Conservation (phyloP, 306 rosid genomes). For the Mucuna pruriens region DNA sequence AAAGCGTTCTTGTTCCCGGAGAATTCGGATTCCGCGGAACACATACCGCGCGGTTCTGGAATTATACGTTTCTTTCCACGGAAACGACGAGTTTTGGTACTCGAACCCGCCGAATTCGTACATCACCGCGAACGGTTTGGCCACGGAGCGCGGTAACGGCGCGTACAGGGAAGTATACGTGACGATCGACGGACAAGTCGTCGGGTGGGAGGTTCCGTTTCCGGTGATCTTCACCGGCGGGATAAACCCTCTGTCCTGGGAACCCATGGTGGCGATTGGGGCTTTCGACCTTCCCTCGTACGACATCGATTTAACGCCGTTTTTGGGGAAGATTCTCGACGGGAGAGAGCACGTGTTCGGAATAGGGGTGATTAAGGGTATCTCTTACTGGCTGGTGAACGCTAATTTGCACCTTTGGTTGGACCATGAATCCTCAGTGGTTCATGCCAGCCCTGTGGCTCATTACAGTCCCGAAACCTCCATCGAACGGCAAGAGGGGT, state of each 20-base stretch:
- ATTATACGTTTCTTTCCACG: slow-evolving; percentile 74
- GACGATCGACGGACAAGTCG: slow-evolving; percentile 66
- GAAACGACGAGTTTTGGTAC: slow-evolving; percentile 93
- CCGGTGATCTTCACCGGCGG: slow-evolving; percentile 92
- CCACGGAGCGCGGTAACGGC: slow-evolving; percentile 72
- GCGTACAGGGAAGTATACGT: slow-evolving; percentile 72
- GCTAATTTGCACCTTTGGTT: slow-evolving; percentile 90
- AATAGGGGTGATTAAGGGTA: slow-evolving; percentile 66
- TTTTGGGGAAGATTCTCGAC: slow-evolving; percentile 66
- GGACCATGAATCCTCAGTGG: slow-evolving; percentile 50
- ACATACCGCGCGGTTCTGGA: slow-evolving; percentile 65
- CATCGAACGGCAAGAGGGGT: slow-evolving; percentile 48
- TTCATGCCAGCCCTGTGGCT: slow-evolving; percentile 35
- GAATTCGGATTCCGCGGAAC: slow-evolving; percentile 62
- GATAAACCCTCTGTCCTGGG: slow-evolving; percentile 81
- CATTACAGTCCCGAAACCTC: slow-evolving; percentile 42
- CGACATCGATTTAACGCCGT: slow-evolving; percentile 76
- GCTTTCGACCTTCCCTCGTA: slow-evolving; percentile 78
- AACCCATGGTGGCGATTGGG: slow-evolving; percentile 79
- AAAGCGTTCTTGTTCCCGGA: slow-evolving; percentile 28
- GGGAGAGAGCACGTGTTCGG: slow-evolving; percentile 59
- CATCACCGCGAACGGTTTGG: slow-evolving; percentile 54
- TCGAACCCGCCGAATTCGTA: slow-evolving; percentile 77
- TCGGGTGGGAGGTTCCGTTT: slow-evolving; percentile 74
- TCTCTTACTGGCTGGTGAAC: slow-evolving; percentile 79